Percentiles rank a stretch among this genome's conserved stretches.
phyloP scores from a whole-genome alignment of 768 basidiomycete species.

The Naganishia onofrii region DNA sequence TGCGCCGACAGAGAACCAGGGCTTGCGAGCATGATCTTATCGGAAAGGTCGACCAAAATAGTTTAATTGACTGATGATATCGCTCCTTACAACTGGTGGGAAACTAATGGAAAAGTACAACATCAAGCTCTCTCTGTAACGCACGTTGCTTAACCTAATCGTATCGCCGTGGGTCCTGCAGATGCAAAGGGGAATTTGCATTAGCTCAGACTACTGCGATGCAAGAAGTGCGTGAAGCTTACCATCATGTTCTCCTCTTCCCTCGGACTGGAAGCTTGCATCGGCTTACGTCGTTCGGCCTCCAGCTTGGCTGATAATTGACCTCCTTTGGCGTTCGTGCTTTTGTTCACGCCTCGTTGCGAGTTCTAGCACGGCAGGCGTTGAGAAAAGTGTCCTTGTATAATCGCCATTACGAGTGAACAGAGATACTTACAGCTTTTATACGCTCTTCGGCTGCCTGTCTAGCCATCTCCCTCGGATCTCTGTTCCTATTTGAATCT shows the following conservation, averaged over 20 bases:
- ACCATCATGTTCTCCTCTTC: conserved; percentile 16
- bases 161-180: conserved; percentile 15
- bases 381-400: background rate
- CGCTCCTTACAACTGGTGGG: conserved; percentile 3
- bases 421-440: conserved; percentile 42
- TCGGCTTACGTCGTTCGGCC: conserved; percentile 40
- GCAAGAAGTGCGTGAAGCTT: background rate
- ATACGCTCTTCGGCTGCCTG: conserved; percentile 48
- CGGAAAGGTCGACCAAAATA: background rate
- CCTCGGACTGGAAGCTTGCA: conserved; percentile 1
- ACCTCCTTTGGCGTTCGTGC: conserved; percentile 31
- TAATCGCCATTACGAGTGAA: background rate
- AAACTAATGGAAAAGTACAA: background rate
- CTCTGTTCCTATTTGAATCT: conserved; percentile 33
- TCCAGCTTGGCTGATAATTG: conserved; percentile 46
- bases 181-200: background rate
- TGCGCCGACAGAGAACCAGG: background rate
- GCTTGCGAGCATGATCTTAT: background rate
- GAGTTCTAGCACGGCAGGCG: background rate
- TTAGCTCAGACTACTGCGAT: background rate
- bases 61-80: background rate
- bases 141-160: conserved; percentile 3
- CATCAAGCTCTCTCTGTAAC: background rate
- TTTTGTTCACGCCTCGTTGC: conserved; percentile 16
- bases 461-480: conserved; percentile 46